Evolutionary conservation across 768 basidiomycete species (phyloP), one percentile per base, ranked within the genome.

Genomic region (Boletales sp.): DNA sequence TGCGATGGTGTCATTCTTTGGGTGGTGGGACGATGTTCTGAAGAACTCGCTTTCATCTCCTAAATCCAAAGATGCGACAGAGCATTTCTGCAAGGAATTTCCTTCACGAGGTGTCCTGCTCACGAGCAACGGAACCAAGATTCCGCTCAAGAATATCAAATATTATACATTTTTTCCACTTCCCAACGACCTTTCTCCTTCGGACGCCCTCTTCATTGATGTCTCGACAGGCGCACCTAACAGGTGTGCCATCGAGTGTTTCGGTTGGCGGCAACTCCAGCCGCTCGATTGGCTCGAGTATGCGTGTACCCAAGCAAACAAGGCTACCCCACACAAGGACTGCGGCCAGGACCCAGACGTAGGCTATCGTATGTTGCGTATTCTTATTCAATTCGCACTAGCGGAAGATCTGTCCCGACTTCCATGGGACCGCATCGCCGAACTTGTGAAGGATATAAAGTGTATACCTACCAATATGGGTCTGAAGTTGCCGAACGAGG

Each of bases 401-500:
- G 83, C 92, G 7, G 70, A 94, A 3, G 58, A 60, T 0, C 70
- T 80, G 33, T 59, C 91, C 2, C 25, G 0, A 11, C 9, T 19
- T 5, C 32, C 53, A 18, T 96, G 94, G 91, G 62, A 66, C 5
- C 67, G 77, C 9, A 71, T 87, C 31, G 68, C 72, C n/a, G 59
- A 63, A 1, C 64, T 82, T 19, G 67, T 92, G 31, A 69, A 70
- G 44, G 62, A 68, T 4, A 70, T 80, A 18, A 54, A 81, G 2
- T 88, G 86, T 59, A 78, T 93, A 36, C 88, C 89, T 2, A 92
- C 90, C 0, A 80, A 82, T 8, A 70, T 68, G 10, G 95, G 94
- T 8, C 75, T 88, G 72, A 83, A 78, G 56, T 61, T 65, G 17
- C 90, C 94, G 0, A 62, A 66, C 4, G 81, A 93, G 44, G 72